Evolutionary conservation across 495 filamentous ascomycete genomes (phyloP), one percentile per base, ranked within the genome.

Genomic region (Xylaria sp.): DNA sequence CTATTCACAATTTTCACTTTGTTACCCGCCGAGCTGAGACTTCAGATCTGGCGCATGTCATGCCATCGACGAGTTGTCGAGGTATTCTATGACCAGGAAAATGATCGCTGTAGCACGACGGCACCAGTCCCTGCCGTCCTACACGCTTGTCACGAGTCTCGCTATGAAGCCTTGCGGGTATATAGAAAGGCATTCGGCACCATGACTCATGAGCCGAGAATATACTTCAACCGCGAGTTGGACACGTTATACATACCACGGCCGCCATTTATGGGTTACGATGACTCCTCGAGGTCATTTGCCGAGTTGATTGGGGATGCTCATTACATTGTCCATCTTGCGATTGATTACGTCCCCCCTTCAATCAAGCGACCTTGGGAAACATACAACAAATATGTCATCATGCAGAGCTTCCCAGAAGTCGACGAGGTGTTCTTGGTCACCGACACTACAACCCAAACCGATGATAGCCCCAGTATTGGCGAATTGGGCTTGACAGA

Each of bases 191-290:
- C 76, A 31, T 86, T 86, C 67, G 78, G 74, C 19, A 85, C 84
- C 33, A 62, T 59, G n/a, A 73, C 75, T 53, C 72, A 76, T 53
- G 75, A 74, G 9, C 71, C 75, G 5, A 66, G 69, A 43, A 78
- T 85, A 70, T 85, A 85, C 75, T 85, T 86, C 76, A 77, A 79
- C 66, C 84, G 82, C 2, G 72, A 76, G 14, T 37, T 77, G 58
- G 85, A 88, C 77, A 83, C 80, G 21, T 78, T 88, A 26, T 88
- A 88, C 76, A 61, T 87, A 33, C 84, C 85, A 15, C 78, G 85
- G 17, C 78, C 78, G 58, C 73, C 79, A 11, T 75, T 73, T 37
- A 82, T 85, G 80, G 85, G 85, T 35, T 87, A 87, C 73, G 82
- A 82, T 48, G 82, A 84, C 35, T 79, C 77, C 12, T 72, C 81